phyloP scores from a whole-genome alignment of 73 alveolate genomes.

The Paramecium caudatum region DNA sequence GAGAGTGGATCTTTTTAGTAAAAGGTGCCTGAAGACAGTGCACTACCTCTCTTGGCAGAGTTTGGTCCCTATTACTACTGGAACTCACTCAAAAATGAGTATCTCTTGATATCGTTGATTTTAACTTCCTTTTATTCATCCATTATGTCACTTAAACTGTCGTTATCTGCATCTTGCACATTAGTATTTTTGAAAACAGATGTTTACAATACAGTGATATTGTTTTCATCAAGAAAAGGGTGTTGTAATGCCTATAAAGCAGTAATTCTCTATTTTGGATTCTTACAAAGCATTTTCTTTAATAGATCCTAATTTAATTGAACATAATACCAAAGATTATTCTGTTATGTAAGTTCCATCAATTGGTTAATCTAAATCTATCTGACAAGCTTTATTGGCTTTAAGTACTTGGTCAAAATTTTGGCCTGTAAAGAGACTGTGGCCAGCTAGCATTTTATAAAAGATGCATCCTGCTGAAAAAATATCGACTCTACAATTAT shows the following conservation, averaged over 20 bases:
- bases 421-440: constrained; percentile 57
- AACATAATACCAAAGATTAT: neutral
- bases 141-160: neutral
- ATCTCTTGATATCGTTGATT: constrained; percentile 22
- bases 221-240: constrained; percentile 34
- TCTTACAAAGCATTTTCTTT: constrained; percentile 70
- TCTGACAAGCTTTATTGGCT: constrained; percentile 8
- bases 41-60: constrained; percentile 34
- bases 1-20: constrained; percentile 38
- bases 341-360: constrained; percentile 29
- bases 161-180: neutral
- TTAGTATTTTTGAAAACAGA: neutral
- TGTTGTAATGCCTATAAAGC: constrained; percentile 58
- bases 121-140: neutral
- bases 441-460: constrained; percentile 76
- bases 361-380: constrained; percentile 27
- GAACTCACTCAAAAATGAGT: neutral
- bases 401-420: constrained; percentile 69
- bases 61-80: neutral
- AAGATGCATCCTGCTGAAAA: constrained; percentile 74
- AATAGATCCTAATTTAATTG: constrained; percentile 34
- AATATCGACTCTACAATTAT: constrained; percentile 67
- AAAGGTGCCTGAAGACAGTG: neutral
- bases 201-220: neutral
- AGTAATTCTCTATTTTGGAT: constrained; percentile 65